A percentile compares a stretch with the other conserved stretches of the same genome.
phyloP scores from a whole-genome alignment of 2,329 filamentous ascomycete genomes.

The Penicillium sp. region DNA sequence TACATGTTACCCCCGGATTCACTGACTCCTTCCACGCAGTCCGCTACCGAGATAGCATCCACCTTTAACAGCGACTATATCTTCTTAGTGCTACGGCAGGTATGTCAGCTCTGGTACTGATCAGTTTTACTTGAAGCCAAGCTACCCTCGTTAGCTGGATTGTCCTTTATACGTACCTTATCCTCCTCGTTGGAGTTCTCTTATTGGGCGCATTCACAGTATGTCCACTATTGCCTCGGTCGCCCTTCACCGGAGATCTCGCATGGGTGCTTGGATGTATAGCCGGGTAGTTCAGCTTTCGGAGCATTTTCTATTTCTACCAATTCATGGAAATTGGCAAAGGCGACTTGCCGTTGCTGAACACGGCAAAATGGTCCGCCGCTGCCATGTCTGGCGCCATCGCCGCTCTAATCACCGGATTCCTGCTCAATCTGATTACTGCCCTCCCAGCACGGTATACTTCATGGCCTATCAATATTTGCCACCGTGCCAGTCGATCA shows the following conservation, averaged over 20 bases:
- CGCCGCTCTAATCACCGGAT: constrained; percentile 34
- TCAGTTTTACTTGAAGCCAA: too few species aligned
- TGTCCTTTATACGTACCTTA: too few species aligned
- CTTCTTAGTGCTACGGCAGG: too few species aligned
- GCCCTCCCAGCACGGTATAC: constrained; percentile 28
- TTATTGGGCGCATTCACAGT: too few species aligned
- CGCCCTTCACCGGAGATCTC: constrained; percentile 36
- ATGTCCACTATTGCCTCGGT: too few species aligned
- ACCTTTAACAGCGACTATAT: too few species aligned
- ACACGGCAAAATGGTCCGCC: constrained; percentile 26
- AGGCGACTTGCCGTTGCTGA: constrained; percentile 26
- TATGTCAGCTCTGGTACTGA: too few species aligned
- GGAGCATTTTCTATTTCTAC: constrained; percentile 51
- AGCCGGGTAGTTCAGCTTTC: constrained; percentile 53
- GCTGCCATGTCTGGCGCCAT: constrained; percentile 26
- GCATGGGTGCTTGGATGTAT: constrained; percentile 55
- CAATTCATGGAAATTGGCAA: constrained; percentile 42
- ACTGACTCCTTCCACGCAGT: too few species aligned
- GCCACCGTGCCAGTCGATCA: constrained; percentile 41
- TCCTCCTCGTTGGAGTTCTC: too few species aligned
- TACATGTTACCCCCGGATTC: too few species aligned
- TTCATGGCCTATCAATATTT: constrained; percentile 33
- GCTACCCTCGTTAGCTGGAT: too few species aligned
- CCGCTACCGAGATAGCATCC: too few species aligned
- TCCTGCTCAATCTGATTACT: constrained; percentile 26